Evolutionary conservation across 495 filamentous ascomycete genomes (phyloP).

Genomic region (Hyphodiscus hymeniophilus): DNA sequence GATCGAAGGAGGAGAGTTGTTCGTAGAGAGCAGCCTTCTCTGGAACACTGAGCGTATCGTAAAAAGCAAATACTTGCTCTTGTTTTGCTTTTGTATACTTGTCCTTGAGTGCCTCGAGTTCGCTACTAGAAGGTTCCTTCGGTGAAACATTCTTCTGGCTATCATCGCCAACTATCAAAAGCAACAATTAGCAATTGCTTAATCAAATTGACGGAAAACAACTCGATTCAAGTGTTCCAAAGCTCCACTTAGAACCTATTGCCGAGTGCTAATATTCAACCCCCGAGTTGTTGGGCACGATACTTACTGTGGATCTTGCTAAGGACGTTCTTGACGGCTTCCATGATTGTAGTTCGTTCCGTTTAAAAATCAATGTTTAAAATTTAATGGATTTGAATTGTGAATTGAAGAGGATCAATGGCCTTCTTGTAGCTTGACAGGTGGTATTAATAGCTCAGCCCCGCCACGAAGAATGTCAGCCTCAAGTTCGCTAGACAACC

Average conservation of each 20-base stretch:
- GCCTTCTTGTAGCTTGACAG: neutral
- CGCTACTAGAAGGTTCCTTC: conserved; percentile 60
- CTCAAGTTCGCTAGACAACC: conserved; percentile 3
- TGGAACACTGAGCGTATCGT: conserved; percentile 59
- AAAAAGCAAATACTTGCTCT: conserved; percentile 88
- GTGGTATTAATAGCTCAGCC: conserved; percentile 12
- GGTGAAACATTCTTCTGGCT: conserved; percentile 29
- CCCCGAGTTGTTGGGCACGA: too few relatives aligned
- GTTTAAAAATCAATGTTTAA: too few relatives aligned
- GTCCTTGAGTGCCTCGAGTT: conserved; percentile 64
- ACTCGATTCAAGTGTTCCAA: too few relatives aligned
- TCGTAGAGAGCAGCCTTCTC: conserved; percentile 76
- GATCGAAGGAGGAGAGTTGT: conserved; percentile 75
- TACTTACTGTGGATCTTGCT: conserved; percentile 35
- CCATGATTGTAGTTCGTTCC: conserved; percentile 17
- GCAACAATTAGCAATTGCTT: neutral
- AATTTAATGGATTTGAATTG: neutral
- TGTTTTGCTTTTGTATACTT: conserved; percentile 76
- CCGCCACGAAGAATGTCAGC: conserved; percentile 1
- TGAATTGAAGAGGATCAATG: conserved; percentile 3
- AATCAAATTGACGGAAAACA: too few relatives aligned
- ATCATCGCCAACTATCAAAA: conserved; percentile 36
- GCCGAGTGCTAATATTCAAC: too few relatives aligned
- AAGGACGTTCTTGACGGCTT: conserved; percentile 36
- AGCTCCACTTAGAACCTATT: too few relatives aligned